Evolutionary conservation across 2,329 filamentous ascomycete genomes (phyloP).

Genomic region (Dactylonectria macrodidyma): DNA sequence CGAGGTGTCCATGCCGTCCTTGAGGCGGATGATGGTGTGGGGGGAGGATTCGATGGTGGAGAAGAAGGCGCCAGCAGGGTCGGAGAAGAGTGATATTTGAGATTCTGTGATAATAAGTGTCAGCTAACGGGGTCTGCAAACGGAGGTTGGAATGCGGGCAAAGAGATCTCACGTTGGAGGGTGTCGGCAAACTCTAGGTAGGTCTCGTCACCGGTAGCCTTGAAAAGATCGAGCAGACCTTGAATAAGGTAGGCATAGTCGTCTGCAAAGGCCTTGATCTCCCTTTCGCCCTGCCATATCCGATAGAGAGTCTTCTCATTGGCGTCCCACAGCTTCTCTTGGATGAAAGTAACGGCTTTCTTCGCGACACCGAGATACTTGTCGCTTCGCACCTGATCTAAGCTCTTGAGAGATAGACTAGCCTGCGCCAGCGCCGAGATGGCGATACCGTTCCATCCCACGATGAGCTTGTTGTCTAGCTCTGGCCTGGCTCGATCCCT

Average conservation of each 20-base stretch:
- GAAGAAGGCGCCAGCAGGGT: conserved; percentile 80
- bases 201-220: conserved; percentile 82
- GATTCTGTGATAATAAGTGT: conserved; percentile 64
- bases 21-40: conserved; percentile 86
- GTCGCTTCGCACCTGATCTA: conserved; percentile 70
- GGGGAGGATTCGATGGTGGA: conserved; percentile 74
- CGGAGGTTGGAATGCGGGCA: background rate
- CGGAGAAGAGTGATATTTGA: conserved; percentile 85
- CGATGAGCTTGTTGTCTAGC: conserved; percentile 90
- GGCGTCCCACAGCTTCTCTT: conserved; percentile 79
- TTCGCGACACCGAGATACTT: conserved; percentile 77
- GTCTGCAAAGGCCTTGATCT: conserved; percentile 85
- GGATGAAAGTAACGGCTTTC: conserved; percentile 80
- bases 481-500: conserved; percentile 82
- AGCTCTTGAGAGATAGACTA: conserved; percentile 74
- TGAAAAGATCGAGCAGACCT: conserved; percentile 87
- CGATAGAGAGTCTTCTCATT: conserved; percentile 76
- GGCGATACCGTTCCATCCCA: conserved; percentile 90
- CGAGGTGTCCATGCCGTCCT: conserved; percentile 95
- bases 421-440: conserved; percentile 86
- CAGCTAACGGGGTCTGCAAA: background rate
- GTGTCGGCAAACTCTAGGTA: conserved; percentile 86
- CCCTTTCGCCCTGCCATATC: conserved; percentile 78
- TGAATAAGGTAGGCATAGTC: conserved; percentile 93
- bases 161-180: conserved; percentile 74